A percentile compares a stretch with the other conserved stretches of the same genome.
These are phyloP conservation scores for Exsudoporus floridanus DNA, from an alignment of 1,284 basidiomycete species.

Conservation along the genomic window DNA sequence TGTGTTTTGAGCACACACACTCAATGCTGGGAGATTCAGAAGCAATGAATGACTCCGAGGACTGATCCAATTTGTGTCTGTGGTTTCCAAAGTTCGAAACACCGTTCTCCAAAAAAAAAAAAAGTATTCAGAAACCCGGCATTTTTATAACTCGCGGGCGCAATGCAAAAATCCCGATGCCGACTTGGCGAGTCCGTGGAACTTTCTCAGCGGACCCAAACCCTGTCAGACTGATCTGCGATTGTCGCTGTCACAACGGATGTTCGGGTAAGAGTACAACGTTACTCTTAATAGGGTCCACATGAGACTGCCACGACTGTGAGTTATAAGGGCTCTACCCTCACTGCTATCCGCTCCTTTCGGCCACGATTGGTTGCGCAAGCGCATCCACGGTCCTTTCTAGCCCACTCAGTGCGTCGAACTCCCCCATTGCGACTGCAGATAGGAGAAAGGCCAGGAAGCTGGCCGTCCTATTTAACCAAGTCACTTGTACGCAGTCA, in stretches of 20 bases:
- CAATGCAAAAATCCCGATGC: background rate
- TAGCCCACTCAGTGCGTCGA: background rate
- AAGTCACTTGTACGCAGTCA: background rate
- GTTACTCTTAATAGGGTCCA: background rate
- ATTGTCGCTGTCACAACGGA: background rate
- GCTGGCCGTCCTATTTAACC: background rate
- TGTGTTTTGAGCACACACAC: background rate
- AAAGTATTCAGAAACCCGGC: background rate
- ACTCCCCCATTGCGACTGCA: background rate
- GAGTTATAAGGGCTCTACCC: background rate
- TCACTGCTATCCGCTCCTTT: background rate
- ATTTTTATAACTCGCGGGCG: background rate
- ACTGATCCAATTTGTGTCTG: background rate
- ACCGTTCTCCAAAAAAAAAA: background rate
- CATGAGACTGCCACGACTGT: background rate
- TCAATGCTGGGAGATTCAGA: background rate
- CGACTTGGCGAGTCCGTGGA: too few relatives aligned
- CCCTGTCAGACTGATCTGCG: too few relatives aligned
- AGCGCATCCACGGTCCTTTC: background rate
- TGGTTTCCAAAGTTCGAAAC: background rate
- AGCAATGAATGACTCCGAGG: background rate
- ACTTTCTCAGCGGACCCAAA: too few relatives aligned
- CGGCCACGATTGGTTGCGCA: background rate
- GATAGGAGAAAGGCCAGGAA: background rate
- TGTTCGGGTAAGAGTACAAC: conserved; percentile 5